Conservation (phyloP, 352 stramenopile species). For the Globisporangium spinosum region DNA sequence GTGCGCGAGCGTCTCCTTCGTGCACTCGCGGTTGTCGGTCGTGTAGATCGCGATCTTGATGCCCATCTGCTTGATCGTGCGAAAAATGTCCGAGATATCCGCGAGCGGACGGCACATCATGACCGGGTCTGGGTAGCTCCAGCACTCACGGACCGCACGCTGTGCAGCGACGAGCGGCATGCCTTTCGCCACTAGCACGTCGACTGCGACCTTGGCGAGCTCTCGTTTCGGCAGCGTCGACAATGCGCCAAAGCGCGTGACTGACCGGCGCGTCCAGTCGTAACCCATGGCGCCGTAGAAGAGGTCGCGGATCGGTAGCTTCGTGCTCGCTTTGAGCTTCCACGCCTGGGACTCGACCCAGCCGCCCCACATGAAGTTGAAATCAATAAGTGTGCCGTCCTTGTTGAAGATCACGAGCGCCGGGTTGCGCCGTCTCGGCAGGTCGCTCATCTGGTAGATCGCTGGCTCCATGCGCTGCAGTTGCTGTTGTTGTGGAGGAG, state of each 20-base stretch:
- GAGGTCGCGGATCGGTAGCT: conserved; percentile 25
- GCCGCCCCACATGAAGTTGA: conserved; percentile 43
- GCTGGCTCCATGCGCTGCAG: not conserved
- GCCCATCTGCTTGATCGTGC: conserved; percentile 31
- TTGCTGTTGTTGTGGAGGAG: not conserved
- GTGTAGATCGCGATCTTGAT: conserved; percentile 54
- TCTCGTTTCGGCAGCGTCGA: conserved; percentile 33
- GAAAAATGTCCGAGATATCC: conserved; percentile 30
- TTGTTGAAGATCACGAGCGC: conserved; percentile 46
- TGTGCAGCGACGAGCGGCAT: conserved; percentile 17
- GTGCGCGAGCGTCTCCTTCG: conserved; percentile 28
- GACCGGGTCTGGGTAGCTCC: conserved; percentile 30
- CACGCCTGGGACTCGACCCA: conserved; percentile 39
- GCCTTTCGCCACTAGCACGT: conserved; percentile 28
- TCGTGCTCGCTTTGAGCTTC: conserved; percentile 30
- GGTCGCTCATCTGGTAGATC: conserved; percentile 12
- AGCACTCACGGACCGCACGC: conserved; percentile 21
- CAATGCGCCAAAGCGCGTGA: conserved; percentile 27
- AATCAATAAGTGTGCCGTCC: conserved; percentile 45
- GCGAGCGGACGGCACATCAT: conserved; percentile 24
- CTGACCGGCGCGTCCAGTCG: conserved; percentile 24
- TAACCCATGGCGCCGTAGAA: conserved; percentile 37
- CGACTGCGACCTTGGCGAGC: conserved; percentile 25
- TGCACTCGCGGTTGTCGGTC: conserved; percentile 37
- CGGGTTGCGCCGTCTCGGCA: conserved; percentile 15